A percentile compares a stretch with the other conserved stretches of the same genome.
Evolutionary conservation across 2,329 filamentous ascomycete species (phyloP).

Genomic region (Fusarium sp.): DNA sequence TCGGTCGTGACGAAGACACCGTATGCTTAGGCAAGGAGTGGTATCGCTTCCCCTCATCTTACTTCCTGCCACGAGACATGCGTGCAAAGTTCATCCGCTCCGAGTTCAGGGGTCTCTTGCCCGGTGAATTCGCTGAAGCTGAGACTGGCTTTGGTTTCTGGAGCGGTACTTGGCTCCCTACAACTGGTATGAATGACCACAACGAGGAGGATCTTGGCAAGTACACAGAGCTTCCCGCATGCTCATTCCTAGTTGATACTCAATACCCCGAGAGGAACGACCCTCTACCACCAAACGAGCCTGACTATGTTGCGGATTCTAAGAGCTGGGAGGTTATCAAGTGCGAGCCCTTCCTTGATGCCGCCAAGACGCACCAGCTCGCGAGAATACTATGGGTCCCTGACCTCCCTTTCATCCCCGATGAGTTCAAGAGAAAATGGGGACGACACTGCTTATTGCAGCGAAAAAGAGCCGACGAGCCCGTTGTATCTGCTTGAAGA

Average conservation of each 20-base stretch:
- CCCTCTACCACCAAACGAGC: conserved; percentile 75
- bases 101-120: conserved; percentile 88
- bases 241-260: conserved; percentile 89
- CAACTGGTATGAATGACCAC: conserved; percentile 89
- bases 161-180: conserved; percentile 85
- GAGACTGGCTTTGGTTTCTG: conserved; percentile 77
- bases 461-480: conserved; percentile 57
- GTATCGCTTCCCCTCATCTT: conserved; percentile 97
- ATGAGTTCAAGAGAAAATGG: conserved; percentile 80
- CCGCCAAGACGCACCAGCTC: conserved; percentile 77
- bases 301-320: conserved; percentile 80
- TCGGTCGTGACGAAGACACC: conserved; percentile 72
- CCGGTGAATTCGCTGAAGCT: conserved; percentile 88
- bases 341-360: conserved; percentile 86
- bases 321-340: conserved; percentile 82
- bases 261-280: conserved; percentile 73
- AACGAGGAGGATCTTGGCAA: conserved; percentile 90
- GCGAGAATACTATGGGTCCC: conserved; percentile 88
- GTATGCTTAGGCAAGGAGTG: conserved; percentile 97
- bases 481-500: background rate
- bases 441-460: conserved; percentile 88
- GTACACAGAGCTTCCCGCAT: conserved; percentile 82
- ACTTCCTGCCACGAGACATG: conserved; percentile 86
- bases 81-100: conserved; percentile 91
- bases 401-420: conserved; percentile 75